Percentiles rank a stretch among this genome's conserved stretches.
Evolutionary conservation across 139 green algal species (phyloP).

Genomic region (Closterium sp.): DNA sequence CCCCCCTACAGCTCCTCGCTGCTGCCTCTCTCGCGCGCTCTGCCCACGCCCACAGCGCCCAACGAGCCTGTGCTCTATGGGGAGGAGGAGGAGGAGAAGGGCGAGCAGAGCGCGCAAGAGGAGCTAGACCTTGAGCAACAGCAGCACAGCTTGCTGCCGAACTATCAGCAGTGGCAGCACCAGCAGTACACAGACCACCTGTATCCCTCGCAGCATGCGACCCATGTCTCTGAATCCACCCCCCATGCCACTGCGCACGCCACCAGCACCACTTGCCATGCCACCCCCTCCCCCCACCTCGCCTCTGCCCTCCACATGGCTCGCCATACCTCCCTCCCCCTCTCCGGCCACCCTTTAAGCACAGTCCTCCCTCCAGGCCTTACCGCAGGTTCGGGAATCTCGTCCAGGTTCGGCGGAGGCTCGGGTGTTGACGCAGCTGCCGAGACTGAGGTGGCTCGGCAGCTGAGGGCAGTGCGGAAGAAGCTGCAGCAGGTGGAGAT

Average conservation of each 20-base stretch:
- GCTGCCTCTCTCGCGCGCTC: background rate
- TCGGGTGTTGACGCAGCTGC: background rate
- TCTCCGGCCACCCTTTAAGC: background rate
- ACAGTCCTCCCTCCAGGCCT: background rate
- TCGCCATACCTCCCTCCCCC: background rate
- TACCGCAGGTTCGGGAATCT: background rate
- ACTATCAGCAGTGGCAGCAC: background rate
- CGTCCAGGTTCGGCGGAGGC: background rate
- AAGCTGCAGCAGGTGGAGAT: conserved; percentile 80
- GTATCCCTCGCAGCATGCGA: too few relatives aligned
- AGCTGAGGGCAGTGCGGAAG: conserved; percentile 66
- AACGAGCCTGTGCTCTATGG: background rate
- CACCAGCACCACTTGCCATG: background rate
- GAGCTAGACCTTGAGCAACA: background rate
- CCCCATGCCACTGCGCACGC: background rate
- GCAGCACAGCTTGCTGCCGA: background rate
- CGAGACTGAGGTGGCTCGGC: conserved; percentile 23
- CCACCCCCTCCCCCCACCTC: background rate
- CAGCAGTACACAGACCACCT: background rate
- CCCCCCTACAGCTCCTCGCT: background rate
- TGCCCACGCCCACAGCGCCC: background rate
- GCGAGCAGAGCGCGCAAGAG: too few relatives aligned
- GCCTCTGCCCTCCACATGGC: background rate
- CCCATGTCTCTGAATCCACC: background rate
- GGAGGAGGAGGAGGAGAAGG: background rate